Conservation (phyloP, 2,329 filamentous ascomycete genomes). For the Talaromyces amestolkiae region DNA sequence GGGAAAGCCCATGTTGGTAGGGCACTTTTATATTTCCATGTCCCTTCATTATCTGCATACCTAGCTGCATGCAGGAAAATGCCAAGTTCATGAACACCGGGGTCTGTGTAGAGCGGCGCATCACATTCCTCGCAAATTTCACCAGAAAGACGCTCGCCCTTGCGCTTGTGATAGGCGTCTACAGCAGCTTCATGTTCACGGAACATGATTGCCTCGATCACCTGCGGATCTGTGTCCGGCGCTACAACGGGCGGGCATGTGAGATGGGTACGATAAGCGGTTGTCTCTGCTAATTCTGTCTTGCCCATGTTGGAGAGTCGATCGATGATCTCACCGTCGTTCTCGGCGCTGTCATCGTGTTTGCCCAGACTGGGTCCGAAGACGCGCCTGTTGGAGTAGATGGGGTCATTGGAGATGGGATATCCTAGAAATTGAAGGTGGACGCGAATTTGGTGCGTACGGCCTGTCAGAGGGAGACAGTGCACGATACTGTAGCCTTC, state of each 20-base stretch:
- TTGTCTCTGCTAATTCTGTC: conserved; percentile 82
- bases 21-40: conserved; percentile 83
- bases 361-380: conserved; percentile 79
- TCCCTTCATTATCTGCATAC: conserved; percentile 78
- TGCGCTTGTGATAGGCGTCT: conserved; percentile 81
- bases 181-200: conserved; percentile 74
- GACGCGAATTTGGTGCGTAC: conserved; percentile 92
- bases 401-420: conserved; percentile 95
- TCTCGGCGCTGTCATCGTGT: conserved; percentile 64
- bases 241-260: conserved; percentile 39
- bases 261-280: conserved; percentile 69
- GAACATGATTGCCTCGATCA: conserved; percentile 42
- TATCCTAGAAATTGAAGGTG: conserved; percentile 93
- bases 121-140: conserved; percentile 75
- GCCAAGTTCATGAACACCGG: conserved; percentile 81
- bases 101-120: conserved; percentile 90
- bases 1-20: conserved; percentile 86
- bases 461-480: conserved; percentile 86
- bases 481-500: conserved; percentile 92
- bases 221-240: conserved; percentile 35
- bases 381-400: conserved; percentile 91
- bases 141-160: conserved; percentile 91
- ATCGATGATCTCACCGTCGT: conserved; percentile 86
- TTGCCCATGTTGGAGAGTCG: conserved; percentile 89
- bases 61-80: conserved; percentile 91